Base-by-base conservation (phyloP, 2,329 filamentous ascomycete species). In the Aspergillus spinulosporus region DNA sequence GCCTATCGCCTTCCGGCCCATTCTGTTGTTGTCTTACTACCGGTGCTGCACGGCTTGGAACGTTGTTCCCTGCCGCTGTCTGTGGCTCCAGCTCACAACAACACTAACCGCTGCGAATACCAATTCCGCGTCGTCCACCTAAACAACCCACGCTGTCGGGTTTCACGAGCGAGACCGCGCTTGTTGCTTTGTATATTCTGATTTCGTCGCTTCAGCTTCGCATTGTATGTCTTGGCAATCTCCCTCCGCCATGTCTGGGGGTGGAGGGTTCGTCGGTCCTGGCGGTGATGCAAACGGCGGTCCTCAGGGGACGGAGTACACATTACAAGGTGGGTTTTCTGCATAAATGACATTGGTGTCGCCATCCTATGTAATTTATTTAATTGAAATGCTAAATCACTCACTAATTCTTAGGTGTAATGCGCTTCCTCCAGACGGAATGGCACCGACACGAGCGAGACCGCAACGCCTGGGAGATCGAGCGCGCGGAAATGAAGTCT, bases 401-500 rank as follows among this genome's bases (percentile, higher is more conserved):
- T 45, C n/a, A 40, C 12, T 54, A 57, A 14, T 31, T 44, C 56
- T 49, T 65, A 94, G 90, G 94, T 71, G 94, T 99, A 37, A 99
- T 99, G 94, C 92, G 94, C 75, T 99, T 99, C 74, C 85, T 99
- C 39, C 94, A 99, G 78, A 94, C 94, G 47, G 93, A 99, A 84
- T 99, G 94, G 94, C 94, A 99, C 76, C 88, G 91, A 65, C 93
- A 99, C 75, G 94, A 99, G 77, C 89, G 94, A 76, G 94, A 97
- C 72, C 87, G 94, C 67, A 99, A 99, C 77, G 88, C 92, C 37
- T 99, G 94, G 94, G 94, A 99, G 76, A 99, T 99, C 72, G 94
- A 99, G 76, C 88, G 92, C 71, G 94, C 96, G 68, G 94, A 99
- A 78, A 97, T 99, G 94, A 96, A 96, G 80, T 92, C 90, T 64